Evolutionary conservation across 805 yeast genomes (phyloP).

Genomic region (Candida succiphila): DNA sequence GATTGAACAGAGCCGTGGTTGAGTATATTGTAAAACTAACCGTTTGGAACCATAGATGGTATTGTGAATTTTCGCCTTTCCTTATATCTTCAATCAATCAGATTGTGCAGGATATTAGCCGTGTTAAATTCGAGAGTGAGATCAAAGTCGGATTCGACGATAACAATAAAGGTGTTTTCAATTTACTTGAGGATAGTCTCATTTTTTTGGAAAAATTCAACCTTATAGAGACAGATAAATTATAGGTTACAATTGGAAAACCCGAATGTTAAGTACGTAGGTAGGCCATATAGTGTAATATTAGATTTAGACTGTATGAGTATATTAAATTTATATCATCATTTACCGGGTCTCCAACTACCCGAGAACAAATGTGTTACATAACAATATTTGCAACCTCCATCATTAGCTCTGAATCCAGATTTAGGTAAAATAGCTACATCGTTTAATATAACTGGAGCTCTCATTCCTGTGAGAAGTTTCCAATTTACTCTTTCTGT

Average conservation of each 20-base stretch:
- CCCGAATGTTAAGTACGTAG: too few relatives aligned
- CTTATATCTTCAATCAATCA: constrained; percentile 47
- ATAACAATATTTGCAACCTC: constrained; percentile 8
- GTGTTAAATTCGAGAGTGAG: constrained; percentile 65
- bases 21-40: constrained; percentile 64
- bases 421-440: constrained; percentile 7
- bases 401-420: constrained; percentile 3
- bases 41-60: constrained; percentile 99
- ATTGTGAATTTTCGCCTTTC: constrained; percentile 75
- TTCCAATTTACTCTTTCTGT: constrained; percentile 6
- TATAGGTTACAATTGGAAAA: too few relatives aligned
- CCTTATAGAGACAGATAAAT: constrained; percentile 21
- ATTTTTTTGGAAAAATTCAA: constrained; percentile 34
- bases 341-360: constrained; percentile 9
- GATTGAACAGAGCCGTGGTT: constrained; percentile 47
- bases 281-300: too few relatives aligned
- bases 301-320: too few relatives aligned
- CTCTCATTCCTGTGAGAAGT: constrained; percentile 8
- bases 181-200: constrained; percentile 43
- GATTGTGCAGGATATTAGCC: constrained; percentile 67
- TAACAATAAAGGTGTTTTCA: constrained; percentile 44
- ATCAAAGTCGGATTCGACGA: constrained; percentile 54
- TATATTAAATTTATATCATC: too few relatives aligned
- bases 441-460: constrained; percentile 9
- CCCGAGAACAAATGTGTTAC: constrained; percentile 9